Percentiles rank a stretch among this genome's conserved stretches.
Conservation (phyloP, 1,284 basidiomycete genomes). For the Kwoniella shivajii region DNA sequence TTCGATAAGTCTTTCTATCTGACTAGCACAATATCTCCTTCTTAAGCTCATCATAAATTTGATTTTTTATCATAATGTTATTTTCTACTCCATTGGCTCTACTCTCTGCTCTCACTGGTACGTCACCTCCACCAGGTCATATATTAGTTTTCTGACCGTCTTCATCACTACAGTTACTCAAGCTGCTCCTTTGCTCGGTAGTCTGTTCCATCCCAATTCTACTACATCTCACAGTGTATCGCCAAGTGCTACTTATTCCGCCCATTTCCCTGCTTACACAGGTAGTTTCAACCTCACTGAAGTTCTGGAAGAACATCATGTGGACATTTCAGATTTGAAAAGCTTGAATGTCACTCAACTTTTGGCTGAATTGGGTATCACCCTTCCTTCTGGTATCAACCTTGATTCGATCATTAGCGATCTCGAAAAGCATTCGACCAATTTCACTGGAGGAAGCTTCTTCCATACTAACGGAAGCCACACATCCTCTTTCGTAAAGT, state of each 20-base stretch:
- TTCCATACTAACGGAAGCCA: neutral
- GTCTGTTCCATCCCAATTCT: neutral
- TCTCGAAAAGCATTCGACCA: neutral
- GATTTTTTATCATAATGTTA: neutral
- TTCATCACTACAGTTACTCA: neutral
- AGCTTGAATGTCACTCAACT: neutral
- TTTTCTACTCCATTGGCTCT: conserved; percentile 1
- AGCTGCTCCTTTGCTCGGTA: conserved; percentile 4
- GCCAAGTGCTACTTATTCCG: neutral
- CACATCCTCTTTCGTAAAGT: too few species aligned
- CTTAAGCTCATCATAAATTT: neutral
- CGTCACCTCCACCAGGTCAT: neutral
- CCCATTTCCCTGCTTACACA: neutral
- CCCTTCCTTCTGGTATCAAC: neutral
- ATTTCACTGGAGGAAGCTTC: neutral
- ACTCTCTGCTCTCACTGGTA: conserved; percentile 3
- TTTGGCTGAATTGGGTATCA: neutral
- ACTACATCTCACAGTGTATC: neutral
- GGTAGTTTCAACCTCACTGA: conserved; percentile 1
- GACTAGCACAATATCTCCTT: too few species aligned
- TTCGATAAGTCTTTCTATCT: too few species aligned
- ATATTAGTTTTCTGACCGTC: neutral
- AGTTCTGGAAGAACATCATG: neutral
- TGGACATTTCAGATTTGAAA: neutral
- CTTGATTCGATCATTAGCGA: neutral